phyloP scores from a whole-genome alignment of 176 grass and related monocot species.

The Zoysia japonica region DNA sequence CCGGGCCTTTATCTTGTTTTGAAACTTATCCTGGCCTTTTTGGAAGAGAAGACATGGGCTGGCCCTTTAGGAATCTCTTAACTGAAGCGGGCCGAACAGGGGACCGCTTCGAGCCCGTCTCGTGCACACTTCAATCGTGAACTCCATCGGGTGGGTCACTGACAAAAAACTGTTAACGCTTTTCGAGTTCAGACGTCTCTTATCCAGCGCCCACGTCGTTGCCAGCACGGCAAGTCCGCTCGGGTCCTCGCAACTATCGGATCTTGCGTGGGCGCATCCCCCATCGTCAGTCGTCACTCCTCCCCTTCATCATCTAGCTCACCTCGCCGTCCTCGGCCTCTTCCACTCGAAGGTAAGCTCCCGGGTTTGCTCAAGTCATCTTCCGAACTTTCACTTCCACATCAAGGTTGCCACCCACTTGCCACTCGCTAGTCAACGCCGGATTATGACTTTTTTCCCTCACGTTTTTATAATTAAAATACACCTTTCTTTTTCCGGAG shows the following conservation, averaged over 20 bases:
- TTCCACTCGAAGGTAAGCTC: conserved; percentile 20
- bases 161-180: not conserved
- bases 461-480: not conserved
- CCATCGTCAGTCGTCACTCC: not conserved
- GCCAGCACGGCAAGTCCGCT: conserved; percentile 37
- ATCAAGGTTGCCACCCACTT: not conserved
- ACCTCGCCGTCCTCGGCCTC: not conserved
- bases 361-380: not conserved
- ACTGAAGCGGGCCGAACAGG: not conserved
- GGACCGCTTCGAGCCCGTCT: not conserved
- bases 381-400: not conserved
- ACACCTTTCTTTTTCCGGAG: not conserved
- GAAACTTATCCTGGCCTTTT: no score
- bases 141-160: not conserved
- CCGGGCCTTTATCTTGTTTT: no score
- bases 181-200: not conserved
- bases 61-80: not conserved
- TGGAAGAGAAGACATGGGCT: no score
- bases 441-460: not conserved
- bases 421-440: conserved; percentile 13
- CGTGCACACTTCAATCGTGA: not conserved
- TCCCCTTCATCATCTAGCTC: not conserved
- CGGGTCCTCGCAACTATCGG: conserved; percentile 36
- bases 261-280: conserved; percentile 11
- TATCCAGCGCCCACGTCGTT: conserved; percentile 40